These are phyloP conservation scores for Zelopaecilomyces penicillatus DNA, from an alignment of 2,329 filamentous ascomycete species.

Conservation along the genomic window DNA sequence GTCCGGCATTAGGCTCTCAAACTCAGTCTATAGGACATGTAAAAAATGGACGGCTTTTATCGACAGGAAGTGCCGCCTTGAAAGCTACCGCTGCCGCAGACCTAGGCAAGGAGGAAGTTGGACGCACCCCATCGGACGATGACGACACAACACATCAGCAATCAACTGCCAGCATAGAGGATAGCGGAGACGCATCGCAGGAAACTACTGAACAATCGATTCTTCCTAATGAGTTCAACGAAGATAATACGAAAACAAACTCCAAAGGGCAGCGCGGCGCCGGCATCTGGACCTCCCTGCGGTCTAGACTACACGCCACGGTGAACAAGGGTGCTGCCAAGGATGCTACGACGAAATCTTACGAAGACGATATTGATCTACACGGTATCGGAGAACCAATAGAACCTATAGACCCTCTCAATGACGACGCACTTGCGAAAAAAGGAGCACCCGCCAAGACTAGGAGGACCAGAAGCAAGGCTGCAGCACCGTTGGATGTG, in stretches of 20 bases:
- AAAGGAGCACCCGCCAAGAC: conserved; percentile 2
- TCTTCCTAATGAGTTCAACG: too few species aligned
- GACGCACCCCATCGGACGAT: too few species aligned
- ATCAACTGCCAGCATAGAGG: too few species aligned
- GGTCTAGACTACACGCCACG: conserved; percentile 16
- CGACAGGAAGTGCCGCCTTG: too few species aligned
- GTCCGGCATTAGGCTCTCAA: too few species aligned
- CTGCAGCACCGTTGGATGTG: conserved; percentile 14
- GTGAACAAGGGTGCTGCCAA: neutral
- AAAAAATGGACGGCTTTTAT: too few species aligned
- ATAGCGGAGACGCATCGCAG: too few species aligned
- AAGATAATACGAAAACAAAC: neutral
- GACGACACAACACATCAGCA: too few species aligned
- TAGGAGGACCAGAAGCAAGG: conserved; percentile 4
- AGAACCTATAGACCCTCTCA: neutral
- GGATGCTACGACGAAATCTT: neutral
- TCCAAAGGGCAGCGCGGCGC: neutral
- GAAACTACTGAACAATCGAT: too few species aligned
- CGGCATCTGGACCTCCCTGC: conserved; percentile 21
- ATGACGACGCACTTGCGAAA: conserved; percentile 1
- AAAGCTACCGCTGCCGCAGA: too few species aligned
- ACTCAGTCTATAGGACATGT: too few species aligned
- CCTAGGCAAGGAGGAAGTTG: too few species aligned
- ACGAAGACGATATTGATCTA: neutral
- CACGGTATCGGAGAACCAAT: neutral